A percentile compares a stretch with the other conserved stretches of the same genome.
Evolutionary conservation across 129 eudicot genomes (phyloP).

Genomic region (Solidago caesia): DNA sequence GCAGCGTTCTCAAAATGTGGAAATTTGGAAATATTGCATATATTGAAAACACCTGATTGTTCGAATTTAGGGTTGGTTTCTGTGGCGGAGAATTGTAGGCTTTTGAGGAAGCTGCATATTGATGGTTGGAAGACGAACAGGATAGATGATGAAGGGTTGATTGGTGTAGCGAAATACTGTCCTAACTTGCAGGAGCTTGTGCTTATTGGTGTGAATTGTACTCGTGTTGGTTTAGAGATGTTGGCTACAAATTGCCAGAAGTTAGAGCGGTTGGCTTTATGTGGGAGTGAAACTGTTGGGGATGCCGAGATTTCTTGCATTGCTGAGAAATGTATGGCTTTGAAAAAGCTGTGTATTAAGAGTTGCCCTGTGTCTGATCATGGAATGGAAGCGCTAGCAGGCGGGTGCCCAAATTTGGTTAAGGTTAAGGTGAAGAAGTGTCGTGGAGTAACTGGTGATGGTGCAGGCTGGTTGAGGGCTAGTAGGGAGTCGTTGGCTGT

Average conservation of each 20-base stretch:
- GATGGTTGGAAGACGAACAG: constrained; percentile 84
- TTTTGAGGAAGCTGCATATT: constrained; percentile 66
- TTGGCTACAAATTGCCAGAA: constrained; percentile 57
- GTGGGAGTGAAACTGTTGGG: constrained; percentile 80
- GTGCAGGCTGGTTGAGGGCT: constrained; percentile 65
- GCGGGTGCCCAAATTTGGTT: constrained; percentile 82
- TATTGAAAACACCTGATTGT: constrained; percentile 74
- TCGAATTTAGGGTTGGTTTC: constrained; percentile 56
- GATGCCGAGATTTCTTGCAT: constrained; percentile 69
- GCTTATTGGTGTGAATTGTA: constrained; percentile 67
- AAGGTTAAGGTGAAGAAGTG: constrained; percentile 83
- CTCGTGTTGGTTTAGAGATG: constrained; percentile 46
- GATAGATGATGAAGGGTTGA: constrained; percentile 63
- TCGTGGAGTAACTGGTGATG: constrained; percentile 59
- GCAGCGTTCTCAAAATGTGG: constrained; percentile 41
- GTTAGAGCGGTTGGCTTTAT: constrained; percentile 66
- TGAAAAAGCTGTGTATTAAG: constrained; percentile 76
- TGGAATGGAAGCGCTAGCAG: constrained; percentile 72
- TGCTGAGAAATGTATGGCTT: constrained; percentile 63
- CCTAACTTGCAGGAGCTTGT: constrained; percentile 65
- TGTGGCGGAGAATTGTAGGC: constrained; percentile 63
- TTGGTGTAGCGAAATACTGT: constrained; percentile 53
- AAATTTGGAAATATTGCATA: constrained; percentile 55
- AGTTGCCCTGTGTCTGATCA: constrained; percentile 74
- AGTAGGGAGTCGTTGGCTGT: constrained; percentile 59